Evolutionary conservation across 2,329 filamentous ascomycete species (phyloP), one percentile per base, ranked within the genome.

Genomic region (Aureobasidium sp.): DNA sequence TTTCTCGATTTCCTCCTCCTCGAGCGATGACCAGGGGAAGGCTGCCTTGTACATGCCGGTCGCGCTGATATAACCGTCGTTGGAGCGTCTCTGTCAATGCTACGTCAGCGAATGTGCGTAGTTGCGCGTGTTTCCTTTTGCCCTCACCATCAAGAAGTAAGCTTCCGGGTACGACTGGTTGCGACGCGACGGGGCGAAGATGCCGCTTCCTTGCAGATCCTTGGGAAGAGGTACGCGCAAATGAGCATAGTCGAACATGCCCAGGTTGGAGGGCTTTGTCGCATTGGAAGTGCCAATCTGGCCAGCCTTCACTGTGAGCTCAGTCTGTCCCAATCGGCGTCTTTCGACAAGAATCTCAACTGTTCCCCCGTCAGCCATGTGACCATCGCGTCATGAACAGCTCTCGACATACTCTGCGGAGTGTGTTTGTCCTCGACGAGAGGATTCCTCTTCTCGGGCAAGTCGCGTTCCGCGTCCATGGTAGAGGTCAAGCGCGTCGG

Each of bases 171-270:
- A 82, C 64, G 79, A 74, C 63, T 79, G 73, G 59, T 81, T 77
- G 31, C 55, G 42, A 10, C 76, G 74, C 71, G 86, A 86, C 62
- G 86, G 87, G 69, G 89, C 87, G 79, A 97, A 97, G 69, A 99
- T 95, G 70, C 94, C 94, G 6, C 92, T 96, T 29, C 81, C 82
- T 63, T 86, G 84, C 67, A 97, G 86, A 65, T 94, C 91, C 74
- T 92, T 94, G 53, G 94, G 94, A 49, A 99, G 78, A 15, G 94
- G 93, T 63, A 92, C 93, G 70, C 93, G 88, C 53, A 99, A 81
- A 73, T 99, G 94, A 65, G 92, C 93, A 74, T 99, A 99, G 75
- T 97, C 94, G 72, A 99, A 96, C 49, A 87, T 84, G 55, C 90
- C 90, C 63, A 94, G 79, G 66, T 87, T 85, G 66, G 87, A 81